Evolutionary conservation across 164 flowering plant species (phyloP), one percentile per base, ranked within the genome.

Genomic region (Tinospora cordifolia): DNA sequence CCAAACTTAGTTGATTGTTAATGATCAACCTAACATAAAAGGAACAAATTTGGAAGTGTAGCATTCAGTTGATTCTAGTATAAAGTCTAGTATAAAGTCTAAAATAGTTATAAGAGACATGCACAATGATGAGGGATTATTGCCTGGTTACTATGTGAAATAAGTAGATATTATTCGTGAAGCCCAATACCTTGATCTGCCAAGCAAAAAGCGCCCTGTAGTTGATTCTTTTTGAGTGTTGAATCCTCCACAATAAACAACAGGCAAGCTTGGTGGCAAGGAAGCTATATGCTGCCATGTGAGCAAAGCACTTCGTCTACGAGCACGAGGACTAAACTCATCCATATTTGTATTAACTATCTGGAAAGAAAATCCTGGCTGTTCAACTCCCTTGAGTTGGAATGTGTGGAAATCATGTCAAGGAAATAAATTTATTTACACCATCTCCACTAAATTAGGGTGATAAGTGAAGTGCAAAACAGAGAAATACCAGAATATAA

Each of bases 271-370:
- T 44, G 98, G 98, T 77, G 98, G 98, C 66, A 93, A 81, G 58
- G 98, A 93, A 57, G 98, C 98, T 72, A 93, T 90, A 72, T 93
- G 98, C 77, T 93, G 98, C 98, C 98, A 93, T 67, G 97, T 93
- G 38, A 93, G 91, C 75, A 93, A 80, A 71, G 98, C 98, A 80
- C 98, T 86, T 79, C 98, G 78, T 72, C 98, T 86, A 66, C 97
- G 96, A 34, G 98, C 94, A 73, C 96, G 98, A 72, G 93, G 87
- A 79, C 94, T 90, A 64, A 81, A 71, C 78, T 91, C 90, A 84
- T 93, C 97, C 94, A 93, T 86, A 81, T 87, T 85, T 44, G 98
- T 90, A 71, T 93, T 93, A 22, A 93, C 98, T 69, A 93, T 84
- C 80, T 93, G 94, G 78, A 93, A 91, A 34, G 93, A 88, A 76